Conservation (phyloP, 2,329 filamentous ascomycete species). For the Coleophoma crateriformis region DNA sequence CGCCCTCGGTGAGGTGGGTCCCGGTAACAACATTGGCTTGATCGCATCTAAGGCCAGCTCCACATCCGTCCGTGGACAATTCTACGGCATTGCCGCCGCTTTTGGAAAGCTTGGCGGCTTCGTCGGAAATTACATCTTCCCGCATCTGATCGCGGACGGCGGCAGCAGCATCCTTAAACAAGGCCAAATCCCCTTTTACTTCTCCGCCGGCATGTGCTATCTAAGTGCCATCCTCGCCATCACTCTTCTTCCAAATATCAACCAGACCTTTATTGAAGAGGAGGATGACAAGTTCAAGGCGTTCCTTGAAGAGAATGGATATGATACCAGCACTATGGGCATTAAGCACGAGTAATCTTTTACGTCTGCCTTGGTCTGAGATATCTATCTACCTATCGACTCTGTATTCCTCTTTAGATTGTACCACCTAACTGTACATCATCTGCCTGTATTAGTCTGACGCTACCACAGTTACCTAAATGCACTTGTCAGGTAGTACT, state of each 20-base stretch:
- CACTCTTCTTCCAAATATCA: conserved; percentile 69
- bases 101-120: conserved; percentile 77
- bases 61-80: conserved; percentile 78
- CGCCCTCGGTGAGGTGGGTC: conserved; percentile 73
- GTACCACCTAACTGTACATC: too few species aligned
- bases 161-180: conserved; percentile 49
- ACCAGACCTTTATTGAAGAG: conserved; percentile 73
- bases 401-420: too few species aligned
- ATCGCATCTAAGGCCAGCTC: conserved; percentile 83
- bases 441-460: too few species aligned
- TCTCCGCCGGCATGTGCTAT: conserved; percentile 71
- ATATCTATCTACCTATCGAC: too few species aligned
- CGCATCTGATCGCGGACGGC: conserved; percentile 59
- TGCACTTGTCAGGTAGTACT: too few species aligned
- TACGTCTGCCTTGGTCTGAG: too few species aligned
- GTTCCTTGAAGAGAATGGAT: conserved; percentile 70
- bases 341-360: conserved; percentile 12
- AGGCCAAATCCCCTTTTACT: conserved; percentile 86
- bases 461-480: too few species aligned
- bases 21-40: conserved; percentile 87
- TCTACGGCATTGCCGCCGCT: conserved; percentile 68
- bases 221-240: conserved; percentile 63
- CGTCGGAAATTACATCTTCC: conserved; percentile 78
- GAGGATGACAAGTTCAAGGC: conserved; percentile 73
- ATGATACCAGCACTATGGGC: conserved; percentile 61